Evolutionary conservation across 805 yeast genomes (phyloP), one percentile per base, ranked within the genome.

Genomic region (Metschnikowia bowlesiae): DNA sequence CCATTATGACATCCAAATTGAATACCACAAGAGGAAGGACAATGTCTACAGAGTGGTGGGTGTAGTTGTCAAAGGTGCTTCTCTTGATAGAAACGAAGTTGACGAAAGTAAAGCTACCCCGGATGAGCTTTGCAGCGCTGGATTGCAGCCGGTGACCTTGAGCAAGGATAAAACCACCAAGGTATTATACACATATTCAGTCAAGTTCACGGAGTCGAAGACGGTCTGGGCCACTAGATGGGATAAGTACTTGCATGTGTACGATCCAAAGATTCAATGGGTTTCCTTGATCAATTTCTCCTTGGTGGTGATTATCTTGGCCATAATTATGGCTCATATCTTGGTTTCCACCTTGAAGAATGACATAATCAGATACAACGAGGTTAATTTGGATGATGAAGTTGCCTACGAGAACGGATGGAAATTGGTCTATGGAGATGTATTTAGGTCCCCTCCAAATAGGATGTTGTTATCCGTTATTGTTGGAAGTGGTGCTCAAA

Each of bases 181-280:
- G 13, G 96, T 92, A n/a, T 64, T 75, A 16, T 94, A 82, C 71
- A 81, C 96, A n/a, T 94, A 94, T 69, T 84, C 94, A 2, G 94
- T 92, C 16, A 71, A 65, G 34, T 94, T 92, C 76, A 66, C 70
- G 18, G 79, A 79, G 48, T 85, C 92, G 8, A 75, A 74, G 6
- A 87, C 94, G 2, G 81, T 83, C 4, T 94, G 98, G 98, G 98
- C 97, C 33, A 92, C 98, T 2, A 84, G 99, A 72, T 94, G 99
- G 99, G 99, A 94, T 68, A 89, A 89, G 68, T 94, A 94, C 66
- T 75, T 94, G 62, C 95, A 89, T 60, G 94, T 87, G 26, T 87
- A 84, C 65, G 96, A 89, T 64, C 95, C 97, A 50, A 85, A 86
- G 64, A 87, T 94, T 59, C 97, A 94, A 71, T 92, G 98, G 97